A percentile compares a stretch with the other conserved stretches of the same genome.
Conservation (phyloP, 108 stramenopile species). For the Nitzschia putrida region DNA sequence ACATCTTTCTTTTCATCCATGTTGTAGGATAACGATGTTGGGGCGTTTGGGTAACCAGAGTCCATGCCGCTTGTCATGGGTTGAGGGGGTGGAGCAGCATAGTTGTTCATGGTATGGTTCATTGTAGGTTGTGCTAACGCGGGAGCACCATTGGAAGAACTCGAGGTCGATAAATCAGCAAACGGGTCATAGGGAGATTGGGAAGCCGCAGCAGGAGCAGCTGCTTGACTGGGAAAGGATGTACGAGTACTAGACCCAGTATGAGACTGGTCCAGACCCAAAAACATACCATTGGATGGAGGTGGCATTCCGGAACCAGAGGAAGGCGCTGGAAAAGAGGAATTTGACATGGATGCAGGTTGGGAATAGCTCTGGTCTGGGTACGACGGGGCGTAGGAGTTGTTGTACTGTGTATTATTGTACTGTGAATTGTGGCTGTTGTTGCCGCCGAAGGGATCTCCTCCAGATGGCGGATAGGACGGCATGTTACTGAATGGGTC, state of each 20-base stretch:
- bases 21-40: neutral
- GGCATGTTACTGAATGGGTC: too few species aligned
- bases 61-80: neutral
- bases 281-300: too few species aligned
- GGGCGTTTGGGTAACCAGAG: neutral
- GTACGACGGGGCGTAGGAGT: neutral
- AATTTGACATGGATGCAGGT: too few species aligned
- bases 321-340: too few species aligned
- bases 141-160: neutral
- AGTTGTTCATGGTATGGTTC: neutral
- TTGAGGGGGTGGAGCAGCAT: neutral
- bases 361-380: too few species aligned
- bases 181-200: neutral
- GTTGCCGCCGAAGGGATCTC: neutral
- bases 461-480: too few species aligned
- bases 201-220: too few species aligned
- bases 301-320: too few species aligned
- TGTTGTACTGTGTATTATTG: neutral
- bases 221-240: too few species aligned
- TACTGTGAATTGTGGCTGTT: neutral
- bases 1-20: neutral
- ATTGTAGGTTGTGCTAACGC: neutral
- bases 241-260: too few species aligned
- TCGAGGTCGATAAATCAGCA: neutral
- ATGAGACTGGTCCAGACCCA: too few species aligned